Conservation (phyloP, 1,284 basidiomycete genomes). For the Tylopilus sp. region DNA sequence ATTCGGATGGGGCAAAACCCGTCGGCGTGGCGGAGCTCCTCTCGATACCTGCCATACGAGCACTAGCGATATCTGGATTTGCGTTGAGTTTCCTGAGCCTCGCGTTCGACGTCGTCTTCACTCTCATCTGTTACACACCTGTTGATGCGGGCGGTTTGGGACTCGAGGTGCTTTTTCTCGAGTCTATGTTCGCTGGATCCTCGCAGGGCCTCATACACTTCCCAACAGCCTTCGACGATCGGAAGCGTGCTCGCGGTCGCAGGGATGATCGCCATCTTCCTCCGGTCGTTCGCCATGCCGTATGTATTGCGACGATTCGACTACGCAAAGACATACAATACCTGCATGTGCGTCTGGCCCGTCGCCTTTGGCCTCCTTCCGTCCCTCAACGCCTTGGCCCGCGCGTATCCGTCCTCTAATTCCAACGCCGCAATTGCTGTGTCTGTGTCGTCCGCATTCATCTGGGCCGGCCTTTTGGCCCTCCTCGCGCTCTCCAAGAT, state of each 20-base stretch:
- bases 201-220: neutral
- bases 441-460: neutral
- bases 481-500: conserved; percentile 23
- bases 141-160: conserved; percentile 18
- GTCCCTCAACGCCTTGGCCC: conserved; percentile 15
- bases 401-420: neutral
- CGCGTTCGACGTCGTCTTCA: conserved; percentile 21
- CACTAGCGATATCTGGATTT: conserved; percentile 21
- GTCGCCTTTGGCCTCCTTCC: conserved; percentile 14
- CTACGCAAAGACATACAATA: conserved; percentile 18
- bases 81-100: conserved; percentile 17
- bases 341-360: conserved; percentile 24
- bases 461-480: conserved; percentile 17
- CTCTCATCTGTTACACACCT: conserved; percentile 23
- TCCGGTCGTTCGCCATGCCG: conserved; percentile 18
- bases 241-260: conserved; percentile 18
- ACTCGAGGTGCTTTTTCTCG: conserved; percentile 14
- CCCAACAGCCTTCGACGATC: conserved; percentile 17
- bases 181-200: neutral
- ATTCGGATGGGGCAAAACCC: neutral
- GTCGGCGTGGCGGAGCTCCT: conserved; percentile 7
- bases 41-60: conserved; percentile 19
- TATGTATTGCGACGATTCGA: conserved; percentile 22
- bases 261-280: conserved; percentile 14
- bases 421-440: neutral